Evolutionary conservation across 1,284 basidiomycete species (phyloP).

Genomic region (Ceratobasidium sp.): DNA sequence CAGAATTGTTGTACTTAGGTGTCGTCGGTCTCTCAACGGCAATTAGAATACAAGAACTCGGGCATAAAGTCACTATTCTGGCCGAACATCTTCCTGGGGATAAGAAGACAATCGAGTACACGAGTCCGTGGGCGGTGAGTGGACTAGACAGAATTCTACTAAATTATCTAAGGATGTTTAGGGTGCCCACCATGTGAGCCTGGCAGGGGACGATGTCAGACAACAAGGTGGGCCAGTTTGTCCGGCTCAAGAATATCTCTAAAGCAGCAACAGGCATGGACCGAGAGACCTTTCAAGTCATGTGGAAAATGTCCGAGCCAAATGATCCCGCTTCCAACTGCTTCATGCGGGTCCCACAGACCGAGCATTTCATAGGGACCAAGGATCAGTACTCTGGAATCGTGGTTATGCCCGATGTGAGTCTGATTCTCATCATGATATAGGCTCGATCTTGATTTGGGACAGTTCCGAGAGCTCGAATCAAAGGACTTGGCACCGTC

Average conservation of each 20-base stretch:
- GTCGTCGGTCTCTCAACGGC: slow-evolving; percentile 77
- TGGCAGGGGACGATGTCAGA: slow-evolving; percentile 56
- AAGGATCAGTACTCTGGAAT: slow-evolving; percentile 50
- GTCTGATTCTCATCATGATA: slow-evolving; percentile 42
- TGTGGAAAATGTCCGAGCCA: slow-evolving; percentile 73
- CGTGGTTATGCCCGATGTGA: slow-evolving; percentile 68
- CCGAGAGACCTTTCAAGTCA: slow-evolving; percentile 69
- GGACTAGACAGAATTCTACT: not conserved
- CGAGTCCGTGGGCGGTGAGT: slow-evolving; percentile 83
- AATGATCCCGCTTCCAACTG: slow-evolving; percentile 61
- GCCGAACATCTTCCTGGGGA: slow-evolving; percentile 73
- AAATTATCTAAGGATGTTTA: slow-evolving; percentile 42
- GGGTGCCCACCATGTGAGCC: slow-evolving; percentile 75
- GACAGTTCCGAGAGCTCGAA: slow-evolving; percentile 60
- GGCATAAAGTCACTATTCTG: slow-evolving; percentile 68
- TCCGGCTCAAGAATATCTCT: not conserved
- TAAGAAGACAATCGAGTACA: slow-evolving; percentile 69
- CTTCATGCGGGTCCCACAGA: slow-evolving; percentile 67
- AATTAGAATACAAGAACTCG: slow-evolving; percentile 65
- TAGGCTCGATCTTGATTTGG: not conserved
- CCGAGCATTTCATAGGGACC: slow-evolving; percentile 62
- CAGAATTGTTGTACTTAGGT: slow-evolving; percentile 53
- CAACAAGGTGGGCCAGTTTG: slow-evolving; percentile 60
- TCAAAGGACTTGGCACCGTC: slow-evolving; percentile 56
- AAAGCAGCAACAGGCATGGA: slow-evolving; percentile 51